Conservation (phyloP, 306 rosid species). For the Prunus padus region DNA sequence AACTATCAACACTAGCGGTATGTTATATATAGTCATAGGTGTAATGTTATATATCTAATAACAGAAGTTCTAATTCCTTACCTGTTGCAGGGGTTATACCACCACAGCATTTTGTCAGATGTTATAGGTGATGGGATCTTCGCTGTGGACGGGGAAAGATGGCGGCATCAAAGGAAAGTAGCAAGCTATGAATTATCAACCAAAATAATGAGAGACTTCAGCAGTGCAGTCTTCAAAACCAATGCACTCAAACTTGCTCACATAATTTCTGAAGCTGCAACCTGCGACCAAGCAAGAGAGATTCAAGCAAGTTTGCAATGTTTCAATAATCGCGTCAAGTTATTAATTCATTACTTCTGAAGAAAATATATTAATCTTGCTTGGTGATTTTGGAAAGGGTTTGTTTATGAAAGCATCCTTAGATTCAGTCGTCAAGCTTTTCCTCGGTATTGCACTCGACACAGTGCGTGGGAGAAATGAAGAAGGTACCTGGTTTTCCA, state of each 20-base stretch:
- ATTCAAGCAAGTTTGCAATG: constrained; percentile 23
- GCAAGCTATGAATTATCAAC: constrained; percentile 39
- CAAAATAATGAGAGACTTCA: constrained; percentile 28
- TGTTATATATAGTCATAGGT: too few species aligned
- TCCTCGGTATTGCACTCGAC: constrained; percentile 30
- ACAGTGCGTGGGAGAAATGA: constrained; percentile 14
- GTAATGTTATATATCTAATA: background rate
- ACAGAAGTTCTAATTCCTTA: background rate
- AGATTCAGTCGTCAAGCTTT: constrained; percentile 26
- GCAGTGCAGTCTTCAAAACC: constrained; percentile 26
- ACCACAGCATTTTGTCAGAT: constrained; percentile 24
- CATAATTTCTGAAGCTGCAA: constrained; percentile 30
- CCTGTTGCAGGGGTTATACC: constrained; percentile 19
- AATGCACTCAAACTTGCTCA: constrained; percentile 24
- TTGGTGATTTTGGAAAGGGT: constrained; percentile 16
- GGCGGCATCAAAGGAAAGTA: constrained; percentile 35
- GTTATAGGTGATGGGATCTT: constrained; percentile 24
- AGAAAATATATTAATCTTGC: background rate
- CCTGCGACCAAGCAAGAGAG: constrained; percentile 10
- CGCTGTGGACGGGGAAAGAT: constrained; percentile 34
- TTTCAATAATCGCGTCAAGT: background rate
- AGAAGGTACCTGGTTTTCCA: constrained; percentile 3
- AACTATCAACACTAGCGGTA: too few species aligned
- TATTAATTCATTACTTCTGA: background rate
- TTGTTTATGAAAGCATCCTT: constrained; percentile 34